Conservation (phyloP, 1,139 yeast genomes). For the Scheffersomyces parashehatae region DNA sequence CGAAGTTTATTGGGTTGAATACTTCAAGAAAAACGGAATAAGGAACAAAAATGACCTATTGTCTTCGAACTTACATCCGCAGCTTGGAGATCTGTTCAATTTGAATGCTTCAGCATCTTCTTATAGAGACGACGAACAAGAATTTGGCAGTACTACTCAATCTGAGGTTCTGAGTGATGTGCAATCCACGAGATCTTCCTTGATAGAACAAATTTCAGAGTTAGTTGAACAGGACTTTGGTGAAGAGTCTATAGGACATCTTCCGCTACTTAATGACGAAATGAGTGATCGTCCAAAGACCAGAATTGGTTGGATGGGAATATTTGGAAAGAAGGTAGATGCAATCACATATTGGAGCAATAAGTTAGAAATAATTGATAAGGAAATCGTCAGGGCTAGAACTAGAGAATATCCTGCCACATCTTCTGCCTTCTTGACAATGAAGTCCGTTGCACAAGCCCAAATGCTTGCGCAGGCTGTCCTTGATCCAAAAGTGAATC, state of each 20-base stretch:
- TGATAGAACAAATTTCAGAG: background rate
- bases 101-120: slow-evolving; percentile 18
- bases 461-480: slow-evolving; percentile 91
- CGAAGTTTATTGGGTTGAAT: slow-evolving; percentile 79
- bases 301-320: slow-evolving; percentile 51
- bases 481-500: slow-evolving; percentile 74
- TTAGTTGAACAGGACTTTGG: background rate
- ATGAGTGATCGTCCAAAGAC: slow-evolving; percentile 50
- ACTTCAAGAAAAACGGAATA: slow-evolving; percentile 48
- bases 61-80: slow-evolving; percentile 27
- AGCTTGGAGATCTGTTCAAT: slow-evolving; percentile 29
- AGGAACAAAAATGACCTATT: slow-evolving; percentile 30
- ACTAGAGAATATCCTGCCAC: slow-evolving; percentile 63
- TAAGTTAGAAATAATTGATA: slow-evolving; percentile 57
- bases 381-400: slow-evolving; percentile 57
- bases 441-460: slow-evolving; percentile 84
- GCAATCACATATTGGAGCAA: slow-evolving; percentile 63
- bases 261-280: slow-evolving; percentile 33
- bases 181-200: background rate
- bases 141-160: background rate
- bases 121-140: slow-evolving; percentile 15
- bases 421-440: slow-evolving; percentile 72
- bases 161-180: background rate
- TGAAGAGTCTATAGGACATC: slow-evolving; percentile 17
- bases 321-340: slow-evolving; percentile 61